Conservation (phyloP, 768 basidiomycete genomes). For the Galerina sulciceps region DNA sequence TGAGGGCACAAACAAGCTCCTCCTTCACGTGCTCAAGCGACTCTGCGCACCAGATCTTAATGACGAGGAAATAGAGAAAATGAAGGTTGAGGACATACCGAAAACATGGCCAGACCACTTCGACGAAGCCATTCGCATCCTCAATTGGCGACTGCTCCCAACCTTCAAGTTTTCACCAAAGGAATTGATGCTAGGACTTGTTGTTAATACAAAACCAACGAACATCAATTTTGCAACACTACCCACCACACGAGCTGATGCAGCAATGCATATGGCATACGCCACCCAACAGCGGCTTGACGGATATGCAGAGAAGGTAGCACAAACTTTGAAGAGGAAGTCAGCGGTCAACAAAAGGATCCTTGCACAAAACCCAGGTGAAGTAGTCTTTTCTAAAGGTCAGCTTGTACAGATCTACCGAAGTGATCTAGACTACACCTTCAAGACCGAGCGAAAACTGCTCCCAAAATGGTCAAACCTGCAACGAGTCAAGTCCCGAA, state of each 20-base stretch:
- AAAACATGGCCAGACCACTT: slow-evolving; percentile 36
- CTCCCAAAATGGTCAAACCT: slow-evolving; percentile 18
- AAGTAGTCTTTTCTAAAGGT: slow-evolving; percentile 1
- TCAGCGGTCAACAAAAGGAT: neutral
- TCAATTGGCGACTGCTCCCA: slow-evolving; percentile 32
- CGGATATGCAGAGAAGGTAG: slow-evolving; percentile 24
- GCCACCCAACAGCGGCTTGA: slow-evolving; percentile 33
- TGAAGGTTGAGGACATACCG: slow-evolving; percentile 19
- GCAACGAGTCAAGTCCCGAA: slow-evolving; percentile 1
- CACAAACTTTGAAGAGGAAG: slow-evolving; percentile 15
- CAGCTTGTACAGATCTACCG: slow-evolving; percentile 17
- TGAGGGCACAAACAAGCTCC: slow-evolving; percentile 30
- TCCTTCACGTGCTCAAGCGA: slow-evolving; percentile 29
- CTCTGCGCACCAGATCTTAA: slow-evolving; percentile 37
- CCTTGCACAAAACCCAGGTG: slow-evolving; percentile 1
- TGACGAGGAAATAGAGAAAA: slow-evolving; percentile 24
- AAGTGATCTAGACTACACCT: slow-evolving; percentile 15
- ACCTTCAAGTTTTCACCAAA: slow-evolving; percentile 28
- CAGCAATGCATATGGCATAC: slow-evolving; percentile 29
- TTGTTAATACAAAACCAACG: slow-evolving; percentile 30
- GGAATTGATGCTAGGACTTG: slow-evolving; percentile 33
- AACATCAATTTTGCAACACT: neutral
- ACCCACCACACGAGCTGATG: slow-evolving; percentile 7
- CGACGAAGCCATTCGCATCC: slow-evolving; percentile 25
- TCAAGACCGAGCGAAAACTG: slow-evolving; percentile 13